These are phyloP conservation scores for Trichoderma hamatum DNA, from an alignment of 2,329 filamentous ascomycete species.

Conservation along the genomic window DNA sequence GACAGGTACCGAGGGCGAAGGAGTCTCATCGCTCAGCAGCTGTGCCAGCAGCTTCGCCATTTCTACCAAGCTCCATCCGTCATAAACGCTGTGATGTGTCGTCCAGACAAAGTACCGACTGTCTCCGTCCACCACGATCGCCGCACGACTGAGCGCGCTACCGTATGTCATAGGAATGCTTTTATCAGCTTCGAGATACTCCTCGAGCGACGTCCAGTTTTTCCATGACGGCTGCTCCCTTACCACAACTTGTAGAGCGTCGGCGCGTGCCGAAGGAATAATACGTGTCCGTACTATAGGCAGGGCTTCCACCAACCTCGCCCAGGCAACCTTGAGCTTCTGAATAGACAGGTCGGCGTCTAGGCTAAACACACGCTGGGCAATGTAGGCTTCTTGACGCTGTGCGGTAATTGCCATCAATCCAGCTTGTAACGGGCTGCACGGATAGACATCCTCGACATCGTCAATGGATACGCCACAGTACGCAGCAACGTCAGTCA, in stretches of 20 bases:
- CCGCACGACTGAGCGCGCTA: neutral
- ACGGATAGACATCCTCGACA: constrained; percentile 10
- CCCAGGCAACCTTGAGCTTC: constrained; percentile 2
- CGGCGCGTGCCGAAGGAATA: constrained; percentile 1
- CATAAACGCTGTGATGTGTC: constrained; percentile 12
- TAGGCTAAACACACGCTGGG: constrained; percentile 19
- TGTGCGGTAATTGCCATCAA: constrained; percentile 11
- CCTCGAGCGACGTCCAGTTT: neutral
- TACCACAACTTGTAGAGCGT: constrained; percentile 17
- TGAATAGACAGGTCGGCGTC: neutral
- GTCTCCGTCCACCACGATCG: neutral
- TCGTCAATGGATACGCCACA: constrained; percentile 16
- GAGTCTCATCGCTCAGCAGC: neutral
- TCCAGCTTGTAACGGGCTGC: no score
- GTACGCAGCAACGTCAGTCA: neutral
- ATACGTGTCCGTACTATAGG: constrained; percentile 25
- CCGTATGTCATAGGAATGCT: constrained; percentile 8
- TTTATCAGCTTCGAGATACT: neutral
- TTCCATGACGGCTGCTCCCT: constrained; percentile 1
- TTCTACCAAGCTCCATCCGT: constrained; percentile 7
- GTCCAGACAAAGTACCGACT: neutral
- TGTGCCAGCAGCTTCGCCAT: neutral
- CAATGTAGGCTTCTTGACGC: neutral
- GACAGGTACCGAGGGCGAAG: neutral
- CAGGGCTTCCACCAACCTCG: neutral